phyloP scores from a whole-genome alignment of 345 rosid species.

The Limnanthes douglasii region DNA sequence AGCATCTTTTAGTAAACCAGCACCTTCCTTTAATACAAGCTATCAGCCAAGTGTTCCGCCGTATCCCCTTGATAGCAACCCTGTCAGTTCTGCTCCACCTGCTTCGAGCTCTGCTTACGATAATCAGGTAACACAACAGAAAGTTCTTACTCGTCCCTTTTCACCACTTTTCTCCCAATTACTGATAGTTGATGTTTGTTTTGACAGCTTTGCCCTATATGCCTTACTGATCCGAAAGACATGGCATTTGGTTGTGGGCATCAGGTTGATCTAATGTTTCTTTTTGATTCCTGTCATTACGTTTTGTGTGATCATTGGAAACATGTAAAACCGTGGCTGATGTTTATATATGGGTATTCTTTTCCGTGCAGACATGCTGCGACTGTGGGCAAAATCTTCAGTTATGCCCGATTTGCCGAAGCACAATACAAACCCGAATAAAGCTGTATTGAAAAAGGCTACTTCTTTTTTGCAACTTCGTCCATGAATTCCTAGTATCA shows the following conservation, averaged over 20 bases:
- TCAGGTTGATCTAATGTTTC: conserved; percentile 36
- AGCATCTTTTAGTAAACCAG: conserved; percentile 18
- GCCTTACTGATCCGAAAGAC: conserved; percentile 52
- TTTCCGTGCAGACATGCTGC: conserved; percentile 52
- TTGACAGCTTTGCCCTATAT: conserved; percentile 72
- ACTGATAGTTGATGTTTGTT: neutral
- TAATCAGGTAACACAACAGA: conserved; percentile 28
- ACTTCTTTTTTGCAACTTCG: neutral
- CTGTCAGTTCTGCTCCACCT: conserved; percentile 32
- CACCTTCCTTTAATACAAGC: conserved; percentile 24
- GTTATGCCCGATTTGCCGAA: conserved; percentile 73
- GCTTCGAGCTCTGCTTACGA: conserved; percentile 35
- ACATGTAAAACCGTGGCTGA: neutral
- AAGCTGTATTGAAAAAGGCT: conserved; percentile 48
- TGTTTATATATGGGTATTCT: neutral
- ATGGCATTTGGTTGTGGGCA: conserved; percentile 99
- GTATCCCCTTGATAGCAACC: conserved; percentile 20
- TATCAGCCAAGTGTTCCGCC: conserved; percentile 45
- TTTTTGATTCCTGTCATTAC: neutral
- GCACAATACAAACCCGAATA: conserved; percentile 56
- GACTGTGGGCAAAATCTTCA: conserved; percentile 70
- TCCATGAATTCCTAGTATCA: conserved; percentile 3
- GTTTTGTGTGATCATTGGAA: neutral
- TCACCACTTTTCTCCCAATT: neutral
- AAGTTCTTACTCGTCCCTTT: neutral